These are phyloP conservation scores for Yarrowia phangngaensis DNA, from an alignment of 805 yeast species.

Conservation along the genomic window DNA sequence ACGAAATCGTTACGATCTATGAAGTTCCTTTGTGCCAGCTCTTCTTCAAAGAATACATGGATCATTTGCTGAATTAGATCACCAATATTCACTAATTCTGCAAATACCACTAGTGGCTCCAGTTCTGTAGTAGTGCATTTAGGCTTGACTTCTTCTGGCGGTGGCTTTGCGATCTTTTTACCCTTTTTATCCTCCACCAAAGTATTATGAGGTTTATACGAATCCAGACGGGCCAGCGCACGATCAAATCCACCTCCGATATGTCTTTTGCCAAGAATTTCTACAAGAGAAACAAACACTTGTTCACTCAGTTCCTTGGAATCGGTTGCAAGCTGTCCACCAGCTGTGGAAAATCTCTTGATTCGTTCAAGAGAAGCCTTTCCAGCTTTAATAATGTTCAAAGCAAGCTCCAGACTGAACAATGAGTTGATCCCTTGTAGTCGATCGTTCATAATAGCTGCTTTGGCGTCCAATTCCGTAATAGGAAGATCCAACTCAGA, in stretches of 20 bases:
- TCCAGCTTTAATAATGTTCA: slow-evolving; percentile 65
- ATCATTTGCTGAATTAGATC: slow-evolving; percentile 90
- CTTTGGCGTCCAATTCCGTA: slow-evolving; percentile 73
- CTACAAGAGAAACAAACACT: slow-evolving; percentile 65
- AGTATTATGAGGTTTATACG: slow-evolving; percentile 57
- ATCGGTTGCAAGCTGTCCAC: slow-evolving; percentile 38
- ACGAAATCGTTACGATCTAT: slow-evolving; percentile 75
- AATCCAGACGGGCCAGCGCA: slow-evolving; percentile 65
- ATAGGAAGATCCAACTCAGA: slow-evolving; percentile 38
- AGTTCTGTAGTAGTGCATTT: slow-evolving; percentile 32
- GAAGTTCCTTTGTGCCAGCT: slow-evolving; percentile 53
- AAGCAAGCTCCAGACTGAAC: slow-evolving; percentile 75
- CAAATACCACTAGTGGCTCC: slow-evolving; percentile 83
- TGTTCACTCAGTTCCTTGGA: slow-evolving; percentile 51
- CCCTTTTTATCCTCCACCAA: slow-evolving; percentile 17
- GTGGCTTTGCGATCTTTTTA: slow-evolving; percentile 29
- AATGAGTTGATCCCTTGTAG: slow-evolving; percentile 71
- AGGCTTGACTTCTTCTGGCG: too few species aligned
- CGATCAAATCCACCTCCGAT: slow-evolving; percentile 78
- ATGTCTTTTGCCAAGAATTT: slow-evolving; percentile 65
- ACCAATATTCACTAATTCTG: slow-evolving; percentile 88
- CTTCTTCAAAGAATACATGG: slow-evolving; percentile 85
- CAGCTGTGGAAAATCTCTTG: slow-evolving; percentile 43
- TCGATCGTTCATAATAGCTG: slow-evolving; percentile 70
- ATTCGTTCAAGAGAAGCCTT: slow-evolving; percentile 60